Percentiles rank a stretch among this genome's conserved stretches.
phyloP scores from a whole-genome alignment of 2,329 filamentous ascomycete species.

The Penicillium sp. region DNA sequence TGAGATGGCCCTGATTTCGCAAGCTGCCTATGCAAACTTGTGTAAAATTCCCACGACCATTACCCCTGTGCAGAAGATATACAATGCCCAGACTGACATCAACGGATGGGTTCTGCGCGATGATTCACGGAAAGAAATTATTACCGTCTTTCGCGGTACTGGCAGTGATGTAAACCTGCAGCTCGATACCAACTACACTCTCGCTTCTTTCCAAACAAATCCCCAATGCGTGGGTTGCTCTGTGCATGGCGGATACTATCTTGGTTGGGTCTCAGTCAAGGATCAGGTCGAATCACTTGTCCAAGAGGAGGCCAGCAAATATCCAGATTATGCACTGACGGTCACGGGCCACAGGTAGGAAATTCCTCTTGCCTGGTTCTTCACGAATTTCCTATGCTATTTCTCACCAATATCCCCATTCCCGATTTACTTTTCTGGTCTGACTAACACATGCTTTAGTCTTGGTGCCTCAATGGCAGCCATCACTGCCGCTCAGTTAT shows the following conservation, averaged over 20 bases:
- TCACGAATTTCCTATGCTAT: neutral
- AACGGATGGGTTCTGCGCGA: conserved; percentile 20
- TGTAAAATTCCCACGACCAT: conserved; percentile 18
- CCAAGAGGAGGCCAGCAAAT: conserved; percentile 8
- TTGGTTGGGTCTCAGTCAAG: conserved; percentile 18
- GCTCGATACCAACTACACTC: conserved; percentile 18
- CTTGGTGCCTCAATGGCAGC: conserved; percentile 18
- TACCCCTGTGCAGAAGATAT: conserved; percentile 13
- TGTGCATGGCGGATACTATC: conserved; percentile 19
- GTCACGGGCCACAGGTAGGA: conserved; percentile 16
- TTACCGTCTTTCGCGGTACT: conserved; percentile 17
- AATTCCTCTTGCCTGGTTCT: neutral
- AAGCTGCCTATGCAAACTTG: conserved; percentile 17
- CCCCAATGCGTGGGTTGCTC: conserved; percentile 13
- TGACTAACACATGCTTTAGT: conserved; percentile 1
- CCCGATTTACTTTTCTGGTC: neutral
- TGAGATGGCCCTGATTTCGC: conserved; percentile 17
- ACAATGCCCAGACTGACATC: conserved; percentile 18
- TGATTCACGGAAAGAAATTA: conserved; percentile 13
- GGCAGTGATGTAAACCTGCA: conserved; percentile 14
- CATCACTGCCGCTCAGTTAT: conserved; percentile 16
- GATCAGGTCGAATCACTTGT: conserved; percentile 18
- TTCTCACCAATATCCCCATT: neutral
- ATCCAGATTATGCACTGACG: conserved; percentile 14
- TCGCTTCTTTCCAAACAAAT: conserved; percentile 11